Evolutionary conservation across 495 filamentous ascomycete genomes (phyloP).

Genomic region (Aspergillus funiculosus): DNA sequence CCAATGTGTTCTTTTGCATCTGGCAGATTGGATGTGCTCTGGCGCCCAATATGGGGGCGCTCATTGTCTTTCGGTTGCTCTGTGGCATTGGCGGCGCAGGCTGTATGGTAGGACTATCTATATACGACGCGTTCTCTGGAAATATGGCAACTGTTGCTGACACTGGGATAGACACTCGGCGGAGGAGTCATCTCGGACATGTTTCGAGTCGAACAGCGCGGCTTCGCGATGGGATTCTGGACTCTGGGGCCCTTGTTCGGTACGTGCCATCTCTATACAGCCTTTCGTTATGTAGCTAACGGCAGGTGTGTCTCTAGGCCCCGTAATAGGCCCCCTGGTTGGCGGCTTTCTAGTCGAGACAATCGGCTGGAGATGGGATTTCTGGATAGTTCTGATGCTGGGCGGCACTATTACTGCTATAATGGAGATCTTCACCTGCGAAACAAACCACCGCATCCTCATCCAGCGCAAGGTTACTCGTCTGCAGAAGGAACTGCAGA

Average conservation of each 20-base stretch:
- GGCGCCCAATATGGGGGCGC: constrained; percentile 36
- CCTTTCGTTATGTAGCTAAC: not conserved
- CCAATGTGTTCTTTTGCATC: constrained; percentile 46
- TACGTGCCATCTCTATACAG: not conserved
- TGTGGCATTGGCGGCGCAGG: constrained; percentile 36
- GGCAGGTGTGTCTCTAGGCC: not conserved
- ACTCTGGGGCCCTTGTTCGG: constrained; percentile 53
- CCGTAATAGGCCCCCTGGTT: not conserved
- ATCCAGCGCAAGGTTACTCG: constrained; percentile 59
- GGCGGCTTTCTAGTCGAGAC: not conserved
- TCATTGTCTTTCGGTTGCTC: constrained; percentile 42
- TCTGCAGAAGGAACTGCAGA: constrained; percentile 48
- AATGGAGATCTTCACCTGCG: constrained; percentile 50
- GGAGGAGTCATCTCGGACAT: constrained; percentile 49
- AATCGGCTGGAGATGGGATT: constrained; percentile 29
- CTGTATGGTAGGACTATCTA: not conserved
- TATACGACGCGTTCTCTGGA: not conserved
- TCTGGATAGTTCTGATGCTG: constrained; percentile 41
- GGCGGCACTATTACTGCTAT: constrained; percentile 26
- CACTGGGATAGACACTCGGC: constrained; percentile 41
- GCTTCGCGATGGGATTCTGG: constrained; percentile 47
- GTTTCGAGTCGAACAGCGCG: constrained; percentile 27
- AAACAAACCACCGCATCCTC: constrained; percentile 68
- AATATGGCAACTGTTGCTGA: not conserved
- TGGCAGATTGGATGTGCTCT: constrained; percentile 53